A percentile compares a stretch with the other conserved stretches of the same genome.
These are phyloP conservation scores for Neurospora sp. DNA, from an alignment of 495 filamentous ascomycete species.

Conservation along the genomic window DNA sequence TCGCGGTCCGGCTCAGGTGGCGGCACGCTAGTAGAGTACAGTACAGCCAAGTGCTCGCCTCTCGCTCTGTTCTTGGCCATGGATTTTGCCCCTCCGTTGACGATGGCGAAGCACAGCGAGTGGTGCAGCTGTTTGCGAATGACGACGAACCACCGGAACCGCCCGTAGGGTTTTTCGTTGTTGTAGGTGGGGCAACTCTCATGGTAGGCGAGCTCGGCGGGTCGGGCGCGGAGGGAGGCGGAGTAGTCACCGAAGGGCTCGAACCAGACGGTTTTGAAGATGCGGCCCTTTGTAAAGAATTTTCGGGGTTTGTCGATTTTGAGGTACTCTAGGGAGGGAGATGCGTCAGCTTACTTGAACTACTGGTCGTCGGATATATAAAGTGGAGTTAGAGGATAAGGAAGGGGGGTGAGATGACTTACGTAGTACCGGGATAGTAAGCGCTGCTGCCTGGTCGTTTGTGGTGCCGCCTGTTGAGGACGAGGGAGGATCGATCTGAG, in stretches of 20 bases:
- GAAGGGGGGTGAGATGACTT: background rate
- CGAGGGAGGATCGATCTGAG: background rate
- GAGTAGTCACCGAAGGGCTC: conserved; percentile 11
- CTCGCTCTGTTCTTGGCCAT: background rate
- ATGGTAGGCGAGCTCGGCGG: conserved; percentile 10
- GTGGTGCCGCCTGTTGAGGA: background rate
- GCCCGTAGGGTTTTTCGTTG: conserved; percentile 12
- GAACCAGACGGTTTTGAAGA: conserved; percentile 27
- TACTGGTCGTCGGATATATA: too few relatives aligned
- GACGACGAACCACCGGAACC: conserved; percentile 26
- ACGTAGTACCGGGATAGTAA: background rate
- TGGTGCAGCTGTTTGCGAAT: conserved; percentile 18
- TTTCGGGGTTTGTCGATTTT: conserved; percentile 25
- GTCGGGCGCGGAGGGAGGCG: background rate
- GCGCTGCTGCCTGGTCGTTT: background rate
- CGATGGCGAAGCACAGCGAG: conserved; percentile 25
- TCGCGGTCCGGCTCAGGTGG: conserved; percentile 14
- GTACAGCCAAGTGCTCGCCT: conserved; percentile 19
- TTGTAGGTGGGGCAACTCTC: conserved; percentile 8
- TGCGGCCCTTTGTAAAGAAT: conserved; percentile 30
- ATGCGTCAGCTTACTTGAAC: background rate
- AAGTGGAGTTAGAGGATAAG: background rate
- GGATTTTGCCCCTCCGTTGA: conserved; percentile 7
- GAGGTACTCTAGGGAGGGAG: conserved; percentile 9
- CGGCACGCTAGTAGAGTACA: conserved; percentile 12